A percentile compares a stretch with the other conserved stretches of the same genome.
Conservation (phyloP, 2,329 filamentous ascomycete genomes). For the Alternaria ventricosa region DNA sequence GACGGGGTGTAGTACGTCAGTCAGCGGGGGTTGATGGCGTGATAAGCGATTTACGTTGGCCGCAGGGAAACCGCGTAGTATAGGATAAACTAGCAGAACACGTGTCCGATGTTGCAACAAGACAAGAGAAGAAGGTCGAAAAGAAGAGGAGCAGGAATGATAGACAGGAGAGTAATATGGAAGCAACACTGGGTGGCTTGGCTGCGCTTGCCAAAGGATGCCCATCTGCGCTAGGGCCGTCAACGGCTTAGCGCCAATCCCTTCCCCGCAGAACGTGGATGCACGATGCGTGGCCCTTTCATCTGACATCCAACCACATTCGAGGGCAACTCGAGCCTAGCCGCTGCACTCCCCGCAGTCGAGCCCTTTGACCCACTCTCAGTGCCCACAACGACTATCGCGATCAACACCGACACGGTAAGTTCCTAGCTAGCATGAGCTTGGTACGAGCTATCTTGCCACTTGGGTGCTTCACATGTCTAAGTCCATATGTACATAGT, state of each 20-base stretch:
- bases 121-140: constrained; percentile 8
- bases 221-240: constrained; percentile 18
- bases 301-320: constrained; percentile 19
- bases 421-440: constrained; percentile 25
- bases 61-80: constrained; percentile 15
- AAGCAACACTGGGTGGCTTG: constrained; percentile 18
- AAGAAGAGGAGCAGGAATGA: constrained; percentile 15
- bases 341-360: constrained; percentile 25
- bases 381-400: constrained; percentile 25
- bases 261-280: constrained; percentile 46
- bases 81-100: constrained; percentile 18
- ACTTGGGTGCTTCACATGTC: constrained; percentile 13
- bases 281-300: constrained; percentile 18
- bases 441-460: constrained; percentile 21
- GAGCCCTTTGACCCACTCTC: constrained; percentile 26
- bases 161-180: constrained; percentile 35
- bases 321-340: constrained; percentile 14
- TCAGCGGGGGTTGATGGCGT: constrained; percentile 36
- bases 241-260: constrained; percentile 23
- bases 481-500: constrained; percentile 7
- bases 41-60: constrained; percentile 26
- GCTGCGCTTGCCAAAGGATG: constrained; percentile 17
- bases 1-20: constrained; percentile 36
- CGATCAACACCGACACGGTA: constrained; percentile 22
- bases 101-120: constrained; percentile 5